Percentiles rank a stretch among this genome's conserved stretches.
Conservation (phyloP, 2,329 filamentous ascomycete genomes). For the Fusarium tricinctum region DNA sequence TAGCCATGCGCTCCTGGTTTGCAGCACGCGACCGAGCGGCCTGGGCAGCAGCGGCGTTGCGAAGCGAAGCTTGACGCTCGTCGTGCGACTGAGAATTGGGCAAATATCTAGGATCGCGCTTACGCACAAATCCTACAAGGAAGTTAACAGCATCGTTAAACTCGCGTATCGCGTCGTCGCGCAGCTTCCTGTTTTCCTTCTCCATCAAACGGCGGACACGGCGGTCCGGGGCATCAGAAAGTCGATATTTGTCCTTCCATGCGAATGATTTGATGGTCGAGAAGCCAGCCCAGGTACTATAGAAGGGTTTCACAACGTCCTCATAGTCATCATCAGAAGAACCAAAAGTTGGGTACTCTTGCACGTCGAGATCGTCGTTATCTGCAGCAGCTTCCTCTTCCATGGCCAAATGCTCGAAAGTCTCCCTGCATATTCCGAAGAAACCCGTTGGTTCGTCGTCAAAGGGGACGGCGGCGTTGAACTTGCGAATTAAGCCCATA, state of each 20-base stretch:
- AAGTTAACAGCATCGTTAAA: constrained; percentile 94
- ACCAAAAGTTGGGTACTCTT: constrained; percentile 87
- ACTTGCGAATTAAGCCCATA: constrained; percentile 81
- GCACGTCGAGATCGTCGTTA: constrained; percentile 71
- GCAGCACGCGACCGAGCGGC: constrained; percentile 85
- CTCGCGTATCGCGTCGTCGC: constrained; percentile 85
- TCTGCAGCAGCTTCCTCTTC: constrained; percentile 84
- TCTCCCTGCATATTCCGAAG: constrained; percentile 81
- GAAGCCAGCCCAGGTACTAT: constrained; percentile 84
- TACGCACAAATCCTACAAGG: constrained; percentile 88
- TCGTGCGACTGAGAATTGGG: constrained; percentile 82
- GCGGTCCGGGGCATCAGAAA: constrained; percentile 89
- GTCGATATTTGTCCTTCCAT: constrained; percentile 88
- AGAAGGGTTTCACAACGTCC: constrained; percentile 83
- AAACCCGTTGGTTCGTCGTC: constrained; percentile 86
- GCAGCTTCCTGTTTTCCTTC: constrained; percentile 89
- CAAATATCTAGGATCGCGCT: constrained; percentile 88
- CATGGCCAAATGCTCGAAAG: constrained; percentile 82
- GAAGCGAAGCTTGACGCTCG: constrained; percentile 82
- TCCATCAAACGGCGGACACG: constrained; percentile 88
- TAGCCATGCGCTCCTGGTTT: constrained; percentile 79
- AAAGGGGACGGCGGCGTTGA: constrained; percentile 83
- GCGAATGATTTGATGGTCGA: constrained; percentile 86
- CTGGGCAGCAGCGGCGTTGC: constrained; percentile 85
- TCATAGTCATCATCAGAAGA: constrained; percentile 81